Evolutionary conservation across 2,329 filamentous ascomycete genomes (phyloP).

Genomic region (Alternaria rosae): DNA sequence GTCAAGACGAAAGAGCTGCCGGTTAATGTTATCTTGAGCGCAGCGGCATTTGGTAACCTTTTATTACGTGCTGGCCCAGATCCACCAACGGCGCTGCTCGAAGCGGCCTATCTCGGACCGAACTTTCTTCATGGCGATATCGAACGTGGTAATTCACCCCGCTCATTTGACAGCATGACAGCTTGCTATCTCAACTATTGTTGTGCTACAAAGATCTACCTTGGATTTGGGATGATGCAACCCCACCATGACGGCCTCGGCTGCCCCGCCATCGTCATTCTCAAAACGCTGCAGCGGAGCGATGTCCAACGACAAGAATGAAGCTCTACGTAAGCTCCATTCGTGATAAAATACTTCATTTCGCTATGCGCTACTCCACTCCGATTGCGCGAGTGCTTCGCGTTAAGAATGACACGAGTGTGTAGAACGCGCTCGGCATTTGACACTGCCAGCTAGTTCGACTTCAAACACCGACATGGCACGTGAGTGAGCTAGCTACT

Average conservation of each 20-base stretch:
- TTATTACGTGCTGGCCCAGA: conserved; percentile 21
- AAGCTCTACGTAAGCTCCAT: too few species aligned
- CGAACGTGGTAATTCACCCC: conserved; percentile 20
- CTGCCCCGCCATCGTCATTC: conserved; percentile 14
- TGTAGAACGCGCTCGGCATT: conserved; percentile 5
- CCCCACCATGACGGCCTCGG: conserved; percentile 7
- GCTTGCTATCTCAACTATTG: neutral
- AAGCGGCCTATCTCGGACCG: conserved; percentile 34
- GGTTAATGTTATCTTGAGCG: conserved; percentile 8
- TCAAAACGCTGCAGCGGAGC: neutral
- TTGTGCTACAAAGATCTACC: conserved; percentile 18
- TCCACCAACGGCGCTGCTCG: conserved; percentile 19
- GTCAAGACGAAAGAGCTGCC: neutral
- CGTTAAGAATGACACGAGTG: neutral
- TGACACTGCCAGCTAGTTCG: neutral
- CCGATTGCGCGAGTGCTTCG: neutral
- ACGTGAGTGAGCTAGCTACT: conserved; percentile 13
- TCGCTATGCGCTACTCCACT: neutral
- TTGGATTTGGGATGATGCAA: conserved; percentile 5
- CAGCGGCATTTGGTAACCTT: conserved; percentile 27
- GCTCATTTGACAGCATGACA: neutral
- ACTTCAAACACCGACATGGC: conserved; percentile 20
- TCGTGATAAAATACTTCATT: too few species aligned
- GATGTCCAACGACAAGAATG: neutral
- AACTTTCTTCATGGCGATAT: conserved; percentile 5